Evolutionary conservation across 1,284 basidiomycete genomes (phyloP).

Genomic region (Microbotryum lychnidis-dioicae): DNA sequence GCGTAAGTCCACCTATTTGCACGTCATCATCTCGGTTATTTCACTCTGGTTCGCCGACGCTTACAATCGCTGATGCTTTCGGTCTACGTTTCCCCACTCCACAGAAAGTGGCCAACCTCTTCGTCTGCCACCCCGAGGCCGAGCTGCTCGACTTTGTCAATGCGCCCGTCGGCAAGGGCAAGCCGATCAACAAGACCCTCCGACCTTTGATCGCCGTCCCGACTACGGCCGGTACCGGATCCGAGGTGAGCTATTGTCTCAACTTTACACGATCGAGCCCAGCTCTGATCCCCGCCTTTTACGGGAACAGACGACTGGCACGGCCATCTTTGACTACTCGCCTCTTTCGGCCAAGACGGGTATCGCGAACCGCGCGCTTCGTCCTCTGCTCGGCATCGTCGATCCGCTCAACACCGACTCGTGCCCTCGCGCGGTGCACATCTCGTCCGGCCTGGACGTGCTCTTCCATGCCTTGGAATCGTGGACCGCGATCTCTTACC

Average conservation of each 20-base stretch:
- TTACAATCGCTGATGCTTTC: too few species aligned
- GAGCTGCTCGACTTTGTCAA: constrained; percentile 90
- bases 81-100: not conserved
- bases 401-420: constrained; percentile 77
- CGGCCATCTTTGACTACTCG: constrained; percentile 84
- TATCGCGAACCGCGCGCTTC: constrained; percentile 83
- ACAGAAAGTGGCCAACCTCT: constrained; percentile 63
- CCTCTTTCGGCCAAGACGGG: constrained; percentile 91
- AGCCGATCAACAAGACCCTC: constrained; percentile 56
- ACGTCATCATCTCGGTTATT: not conserved
- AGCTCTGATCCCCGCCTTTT: not conserved
- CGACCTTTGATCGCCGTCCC: constrained; percentile 86
- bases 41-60: not conserved
- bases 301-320: constrained; percentile 71
- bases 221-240: constrained; percentile 95
- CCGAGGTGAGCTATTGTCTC: constrained; percentile 42
- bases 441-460: constrained; percentile 85
- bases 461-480: constrained; percentile 47
- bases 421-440: constrained; percentile 77
- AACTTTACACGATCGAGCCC: too few species aligned
- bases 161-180: constrained; percentile 86
- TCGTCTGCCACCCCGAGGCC: constrained; percentile 67
- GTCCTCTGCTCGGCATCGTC: constrained; percentile 78
- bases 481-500: constrained; percentile 84
- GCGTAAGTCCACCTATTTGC: not conserved